Conservation (phyloP, 768 basidiomycete genomes). For the Suillus ampliporus region DNA sequence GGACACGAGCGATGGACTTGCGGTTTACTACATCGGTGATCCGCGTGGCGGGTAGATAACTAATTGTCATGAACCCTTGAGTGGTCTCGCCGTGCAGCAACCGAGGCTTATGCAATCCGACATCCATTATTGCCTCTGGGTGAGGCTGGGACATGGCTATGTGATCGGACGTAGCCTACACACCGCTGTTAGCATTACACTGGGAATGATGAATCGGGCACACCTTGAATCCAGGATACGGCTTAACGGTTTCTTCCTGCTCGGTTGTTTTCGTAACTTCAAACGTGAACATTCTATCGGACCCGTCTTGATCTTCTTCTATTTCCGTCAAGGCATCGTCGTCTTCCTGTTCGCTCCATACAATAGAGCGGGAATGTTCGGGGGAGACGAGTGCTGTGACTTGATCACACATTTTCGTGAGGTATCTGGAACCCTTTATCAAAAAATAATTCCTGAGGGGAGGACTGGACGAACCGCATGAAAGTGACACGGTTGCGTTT, state of each 20-base stretch:
- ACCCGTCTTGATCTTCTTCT: constrained; percentile 46
- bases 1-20: constrained; percentile 8
- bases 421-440: constrained; percentile 47
- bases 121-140: constrained; percentile 14
- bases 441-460: not conserved
- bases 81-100: constrained; percentile 46
- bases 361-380: constrained; percentile 48
- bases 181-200: not conserved
- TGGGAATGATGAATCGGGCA: not conserved
- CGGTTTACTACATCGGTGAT: constrained; percentile 2
- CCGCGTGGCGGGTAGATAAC: constrained; percentile 23
- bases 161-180: constrained; percentile 18
- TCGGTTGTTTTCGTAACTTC: constrained; percentile 60
- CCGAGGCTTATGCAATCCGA: constrained; percentile 24
- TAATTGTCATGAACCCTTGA: constrained; percentile 46
- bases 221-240: constrained; percentile 53
- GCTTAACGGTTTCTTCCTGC: constrained; percentile 55
- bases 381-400: constrained; percentile 54
- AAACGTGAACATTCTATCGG: constrained; percentile 57
- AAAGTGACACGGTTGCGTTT: constrained; percentile 62
- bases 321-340: constrained; percentile 25
- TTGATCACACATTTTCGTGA: constrained; percentile 65
- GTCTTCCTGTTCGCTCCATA: constrained; percentile 46
- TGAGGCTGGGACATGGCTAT: constrained; percentile 19
- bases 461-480: constrained; percentile 51